Evolutionary conservation across 2,329 filamentous ascomycete genomes (phyloP), one percentile per base, ranked within the genome.

Genomic region (Coniella vitis): DNA sequence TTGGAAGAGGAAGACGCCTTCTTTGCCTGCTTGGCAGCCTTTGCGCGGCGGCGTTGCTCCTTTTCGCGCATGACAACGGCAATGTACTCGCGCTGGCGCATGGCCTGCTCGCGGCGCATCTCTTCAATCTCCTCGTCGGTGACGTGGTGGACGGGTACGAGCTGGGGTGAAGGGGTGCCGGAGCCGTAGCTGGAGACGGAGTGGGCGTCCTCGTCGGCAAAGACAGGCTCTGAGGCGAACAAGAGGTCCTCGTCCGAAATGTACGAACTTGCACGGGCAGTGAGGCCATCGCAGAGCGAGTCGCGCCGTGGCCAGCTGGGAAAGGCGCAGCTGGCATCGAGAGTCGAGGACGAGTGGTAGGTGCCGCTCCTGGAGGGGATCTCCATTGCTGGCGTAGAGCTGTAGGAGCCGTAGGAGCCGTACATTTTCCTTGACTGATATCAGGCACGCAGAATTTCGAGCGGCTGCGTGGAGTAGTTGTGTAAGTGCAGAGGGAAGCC

Each of bases 231-330:
- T 49, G 75, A 70, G 63, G 79, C 75, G 36, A 50, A 53, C 7
- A 42, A 35, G 48, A 83, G 74, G 57, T 83, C 80, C 65, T 83
- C 80, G 67, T 84, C 80, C 37, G 78, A 81, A 54, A 83, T 70
- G 63, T 73, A 80, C 1, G 76, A 77, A 3, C 74, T 74, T 16
- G 76, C 72, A 51, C 72, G 71, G 4, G 51, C 42, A 2, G 25
- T 40, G 55, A 69, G 64, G 51, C 65, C 63, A 47, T 60, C 60
- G 56, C 67, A 62, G 52, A 81, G 70, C 35, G 75, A 77, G 14
- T 71, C 67, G 37, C 77, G 70, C 50, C 76, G 72, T 21, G 77
- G 76, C 78, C 78, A 81, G 20, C 75, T 79, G 22, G 78, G 78
- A 56, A 73, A 81, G 21, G 77, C 78, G 65, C 77, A 80, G 34